These are phyloP conservation scores for Panicum miliaceum DNA, from an alignment of 176 grass and related monocot genomes.

Conservation along the genomic window DNA sequence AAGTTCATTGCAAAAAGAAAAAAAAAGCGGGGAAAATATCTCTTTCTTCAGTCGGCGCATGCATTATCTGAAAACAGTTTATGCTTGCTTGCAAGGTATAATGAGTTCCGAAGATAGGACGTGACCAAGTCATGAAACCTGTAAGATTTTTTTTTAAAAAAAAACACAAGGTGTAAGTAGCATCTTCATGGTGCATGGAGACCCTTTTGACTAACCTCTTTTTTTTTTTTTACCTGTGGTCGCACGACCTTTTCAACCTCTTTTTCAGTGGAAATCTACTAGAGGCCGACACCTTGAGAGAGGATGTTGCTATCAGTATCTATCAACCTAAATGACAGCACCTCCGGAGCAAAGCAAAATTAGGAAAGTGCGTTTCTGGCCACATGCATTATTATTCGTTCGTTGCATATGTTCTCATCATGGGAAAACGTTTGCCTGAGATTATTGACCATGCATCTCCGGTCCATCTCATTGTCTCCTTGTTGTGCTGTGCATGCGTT, in stretches of 20 bases:
- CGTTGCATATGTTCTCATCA: slow-evolving; percentile 9
- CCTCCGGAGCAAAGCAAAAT: not conserved
- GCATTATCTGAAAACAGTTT: not conserved
- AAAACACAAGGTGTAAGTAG: too few species aligned
- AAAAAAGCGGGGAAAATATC: not conserved
- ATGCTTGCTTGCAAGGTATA: slow-evolving; percentile 27
- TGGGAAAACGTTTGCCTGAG: slow-evolving; percentile 13
- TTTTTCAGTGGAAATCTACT: slow-evolving; percentile 15
- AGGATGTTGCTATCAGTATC: slow-evolving; percentile 38
- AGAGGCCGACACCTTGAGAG: slow-evolving; percentile 6
- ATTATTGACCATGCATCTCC: slow-evolving; percentile 13
- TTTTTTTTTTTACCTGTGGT: not conserved
- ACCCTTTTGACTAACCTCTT: not conserved
- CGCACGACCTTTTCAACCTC: not conserved
- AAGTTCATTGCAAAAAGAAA: not conserved
- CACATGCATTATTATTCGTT: slow-evolving; percentile 3
- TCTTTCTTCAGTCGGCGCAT: not conserved
- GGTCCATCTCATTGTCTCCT: not conserved
- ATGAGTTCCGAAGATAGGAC: not conserved
- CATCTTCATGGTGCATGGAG: not conserved
- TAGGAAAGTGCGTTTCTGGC: slow-evolving; percentile 14
- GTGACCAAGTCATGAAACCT: not conserved
- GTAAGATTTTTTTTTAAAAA: too few species aligned
- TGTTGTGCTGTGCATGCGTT: not conserved
- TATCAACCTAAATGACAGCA: slow-evolving; percentile 8